phyloP scores from a whole-genome alignment of 2,329 filamentous ascomycete species.

The Raffaelea deltoideospora region DNA sequence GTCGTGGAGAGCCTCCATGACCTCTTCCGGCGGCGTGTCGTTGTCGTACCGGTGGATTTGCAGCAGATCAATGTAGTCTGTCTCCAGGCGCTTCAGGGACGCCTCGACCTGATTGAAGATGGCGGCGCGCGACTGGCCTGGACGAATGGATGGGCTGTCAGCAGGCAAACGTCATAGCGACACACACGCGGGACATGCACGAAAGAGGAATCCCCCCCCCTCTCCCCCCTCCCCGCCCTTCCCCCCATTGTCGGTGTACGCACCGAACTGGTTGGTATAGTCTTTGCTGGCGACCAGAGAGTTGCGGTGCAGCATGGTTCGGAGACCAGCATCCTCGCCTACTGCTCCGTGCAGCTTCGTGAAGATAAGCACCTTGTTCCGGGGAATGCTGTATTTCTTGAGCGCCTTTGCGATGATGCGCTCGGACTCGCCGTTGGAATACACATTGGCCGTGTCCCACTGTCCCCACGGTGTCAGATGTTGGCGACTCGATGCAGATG shows the following conservation, averaged over 20 bases:
- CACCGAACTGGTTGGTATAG: conserved; percentile 14
- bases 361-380: conserved; percentile 39
- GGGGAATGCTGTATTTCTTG: conserved; percentile 38
- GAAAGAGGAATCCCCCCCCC: too few species aligned
- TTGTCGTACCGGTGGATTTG: conserved; percentile 42
- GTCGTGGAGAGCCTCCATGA: conserved; percentile 42
- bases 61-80: conserved; percentile 38
- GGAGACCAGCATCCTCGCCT: conserved; percentile 23
- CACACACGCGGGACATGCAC: too few species aligned
- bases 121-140: conserved; percentile 43
- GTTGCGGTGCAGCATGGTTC: conserved; percentile 5
- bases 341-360: conserved; percentile 40
- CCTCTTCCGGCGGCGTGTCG: conserved; percentile 33
- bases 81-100: conserved; percentile 36
- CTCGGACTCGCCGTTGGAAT: conserved; percentile 40
- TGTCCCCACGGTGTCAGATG: too few species aligned
- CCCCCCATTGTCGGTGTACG: too few species aligned
- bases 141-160: conserved; percentile 11
- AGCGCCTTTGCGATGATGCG: conserved; percentile 40
- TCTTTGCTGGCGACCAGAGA: conserved; percentile 11
- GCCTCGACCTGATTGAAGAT: conserved; percentile 51
- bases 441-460: conserved; percentile 37
- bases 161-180: not conserved
- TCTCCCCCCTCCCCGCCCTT: not conserved
- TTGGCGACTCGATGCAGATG: conserved; percentile 41